phyloP scores from a whole-genome alignment of 331 rosid species.

The Pyrus hybrid region DNA sequence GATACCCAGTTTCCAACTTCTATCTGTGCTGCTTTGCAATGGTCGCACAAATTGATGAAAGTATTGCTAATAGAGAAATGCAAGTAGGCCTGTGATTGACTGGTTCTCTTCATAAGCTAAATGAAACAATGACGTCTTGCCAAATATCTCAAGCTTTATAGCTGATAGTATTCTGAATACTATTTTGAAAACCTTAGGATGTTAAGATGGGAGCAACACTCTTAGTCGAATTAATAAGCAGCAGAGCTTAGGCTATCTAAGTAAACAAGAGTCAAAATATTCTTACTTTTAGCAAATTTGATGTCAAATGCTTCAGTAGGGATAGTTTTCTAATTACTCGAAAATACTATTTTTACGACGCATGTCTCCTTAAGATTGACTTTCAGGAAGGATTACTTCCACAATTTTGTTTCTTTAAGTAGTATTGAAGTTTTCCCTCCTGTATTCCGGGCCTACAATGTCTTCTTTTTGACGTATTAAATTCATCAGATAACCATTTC shows the following conservation, averaged over 20 bases:
- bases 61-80: not conserved
- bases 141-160: not conserved
- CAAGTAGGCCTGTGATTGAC: not conserved
- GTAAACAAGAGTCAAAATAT: not conserved
- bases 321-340: not conserved
- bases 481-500: conserved; percentile 12
- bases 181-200: not conserved
- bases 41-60: not conserved
- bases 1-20: not conserved
- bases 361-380: no score
- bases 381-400: no score
- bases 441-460: not conserved
- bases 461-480: not conserved
- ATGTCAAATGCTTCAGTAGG: not conserved
- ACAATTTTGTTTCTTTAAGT: not conserved
- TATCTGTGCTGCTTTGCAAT: not conserved
- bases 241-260: not conserved
- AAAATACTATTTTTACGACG: no score
- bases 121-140: not conserved
- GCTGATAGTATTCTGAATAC: not conserved
- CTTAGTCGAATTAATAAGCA: not conserved
- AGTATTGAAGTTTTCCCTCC: not conserved
- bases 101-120: not conserved
- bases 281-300: not conserved
- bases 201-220: not conserved